Conservation (phyloP, 805 yeast species). For the Kluyveromyces lactis region DNA sequence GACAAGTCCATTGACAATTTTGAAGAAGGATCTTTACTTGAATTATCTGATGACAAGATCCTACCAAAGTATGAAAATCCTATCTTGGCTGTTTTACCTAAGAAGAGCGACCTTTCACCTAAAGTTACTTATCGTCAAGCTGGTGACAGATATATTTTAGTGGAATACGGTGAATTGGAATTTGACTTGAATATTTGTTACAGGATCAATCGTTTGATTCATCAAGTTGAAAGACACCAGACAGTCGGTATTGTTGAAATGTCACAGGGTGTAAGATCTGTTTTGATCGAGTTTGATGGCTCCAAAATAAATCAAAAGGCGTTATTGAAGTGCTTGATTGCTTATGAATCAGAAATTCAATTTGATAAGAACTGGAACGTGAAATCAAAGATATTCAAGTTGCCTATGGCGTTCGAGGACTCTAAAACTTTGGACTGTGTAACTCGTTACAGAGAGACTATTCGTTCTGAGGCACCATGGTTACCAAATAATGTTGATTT, state of each 20-base stretch:
- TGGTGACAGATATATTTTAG: constrained; percentile 87
- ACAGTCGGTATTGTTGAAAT: constrained; percentile 84
- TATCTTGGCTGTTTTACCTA: constrained; percentile 46
- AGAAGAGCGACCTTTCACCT: constrained; percentile 46
- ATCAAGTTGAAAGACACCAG: constrained; percentile 53
- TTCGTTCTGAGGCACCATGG: constrained; percentile 93
- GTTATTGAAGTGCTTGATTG: constrained; percentile 54
- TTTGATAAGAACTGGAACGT: constrained; percentile 79
- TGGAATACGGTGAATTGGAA: constrained; percentile 85
- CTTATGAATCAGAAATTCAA: constrained; percentile 68
- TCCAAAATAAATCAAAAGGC: constrained; percentile 48
- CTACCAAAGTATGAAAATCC: constrained; percentile 56
- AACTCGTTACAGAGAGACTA: constrained; percentile 84
- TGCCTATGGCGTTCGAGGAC: constrained; percentile 98
- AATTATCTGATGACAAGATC: constrained; percentile 26
- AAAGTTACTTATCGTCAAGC: constrained; percentile 87
- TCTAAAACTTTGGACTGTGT: constrained; percentile 83
- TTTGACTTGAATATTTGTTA: constrained; percentile 82
- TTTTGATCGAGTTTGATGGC: constrained; percentile 77
- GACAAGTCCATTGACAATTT: constrained; percentile 41
- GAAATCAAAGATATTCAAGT: constrained; percentile 67
- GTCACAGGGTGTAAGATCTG: constrained; percentile 97
- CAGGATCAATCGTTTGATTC: constrained; percentile 76
- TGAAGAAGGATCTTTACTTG: constrained; percentile 10
- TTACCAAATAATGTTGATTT: constrained; percentile 96